These are phyloP conservation scores for Hysterangium stoloniferum DNA, from an alignment of 768 basidiomycete species.

Conservation along the genomic window DNA sequence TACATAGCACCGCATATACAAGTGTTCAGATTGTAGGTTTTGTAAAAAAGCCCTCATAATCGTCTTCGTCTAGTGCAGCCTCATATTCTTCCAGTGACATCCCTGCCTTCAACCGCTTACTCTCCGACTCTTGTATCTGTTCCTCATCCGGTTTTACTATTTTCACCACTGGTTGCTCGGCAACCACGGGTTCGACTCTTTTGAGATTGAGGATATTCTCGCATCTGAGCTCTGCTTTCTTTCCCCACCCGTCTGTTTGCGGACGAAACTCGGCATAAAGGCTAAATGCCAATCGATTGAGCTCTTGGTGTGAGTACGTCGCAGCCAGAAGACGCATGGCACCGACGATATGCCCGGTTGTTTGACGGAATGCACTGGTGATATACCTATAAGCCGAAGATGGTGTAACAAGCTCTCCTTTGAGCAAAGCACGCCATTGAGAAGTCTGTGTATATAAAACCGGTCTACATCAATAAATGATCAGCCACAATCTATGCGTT, in stretches of 20 bases:
- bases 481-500: neutral
- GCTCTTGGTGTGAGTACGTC: slow-evolving; percentile 48
- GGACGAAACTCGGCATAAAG: slow-evolving; percentile 89
- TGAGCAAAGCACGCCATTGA: slow-evolving; percentile 79
- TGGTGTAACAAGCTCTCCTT: slow-evolving; percentile 62
- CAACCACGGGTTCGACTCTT: slow-evolving; percentile 11
- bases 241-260: slow-evolving; percentile 75
- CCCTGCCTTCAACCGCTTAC: slow-evolving; percentile 33
- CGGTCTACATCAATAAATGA: slow-evolving; percentile 43
- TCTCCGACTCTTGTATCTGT: slow-evolving; percentile 21
- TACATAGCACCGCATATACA: neutral
- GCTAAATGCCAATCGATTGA: slow-evolving; percentile 61
- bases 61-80: slow-evolving; percentile 38
- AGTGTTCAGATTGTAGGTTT: neutral
- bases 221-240: slow-evolving; percentile 66
- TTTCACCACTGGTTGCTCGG: neutral
- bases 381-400: slow-evolving; percentile 79
- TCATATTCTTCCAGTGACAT: slow-evolving; percentile 48
- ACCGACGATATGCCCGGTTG: slow-evolving; percentile 69
- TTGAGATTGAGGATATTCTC: slow-evolving; percentile 57
- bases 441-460: slow-evolving; percentile 62
- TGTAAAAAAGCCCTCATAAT: slow-evolving; percentile 27
- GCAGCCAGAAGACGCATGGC: slow-evolving; percentile 61
- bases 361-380: slow-evolving; percentile 70
- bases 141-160: slow-evolving; percentile 10